phyloP scores from a whole-genome alignment of 257 asterid species.

The Lithospermum erythrorhizon region DNA sequence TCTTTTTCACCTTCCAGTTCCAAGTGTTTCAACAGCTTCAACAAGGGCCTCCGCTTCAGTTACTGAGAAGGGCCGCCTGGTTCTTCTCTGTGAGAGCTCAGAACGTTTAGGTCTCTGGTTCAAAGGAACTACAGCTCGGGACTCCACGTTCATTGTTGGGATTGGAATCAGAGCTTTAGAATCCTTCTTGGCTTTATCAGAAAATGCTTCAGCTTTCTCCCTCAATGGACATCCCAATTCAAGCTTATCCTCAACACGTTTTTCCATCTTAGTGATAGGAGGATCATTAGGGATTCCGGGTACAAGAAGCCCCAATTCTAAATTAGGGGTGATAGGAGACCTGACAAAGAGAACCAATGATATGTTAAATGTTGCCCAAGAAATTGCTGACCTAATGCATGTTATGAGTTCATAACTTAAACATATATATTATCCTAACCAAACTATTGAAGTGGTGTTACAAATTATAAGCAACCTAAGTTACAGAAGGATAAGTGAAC shows the following conservation, averaged over 20 bases:
- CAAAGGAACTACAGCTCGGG: constrained; percentile 45
- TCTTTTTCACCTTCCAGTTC: constrained; percentile 71
- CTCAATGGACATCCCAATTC: constrained; percentile 24
- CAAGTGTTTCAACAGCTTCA: constrained; percentile 85
- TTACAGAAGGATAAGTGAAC: no score
- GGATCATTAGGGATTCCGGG: constrained; percentile 24
- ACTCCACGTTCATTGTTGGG: constrained; percentile 29
- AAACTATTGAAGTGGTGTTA: no score
- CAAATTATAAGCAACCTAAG: no score
- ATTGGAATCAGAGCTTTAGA: constrained; percentile 53
- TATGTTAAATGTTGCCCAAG: neutral
- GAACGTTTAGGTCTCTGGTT: constrained; percentile 44
- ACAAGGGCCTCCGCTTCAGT: constrained; percentile 89
- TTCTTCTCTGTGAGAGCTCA: constrained; percentile 78
- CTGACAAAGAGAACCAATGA: constrained; percentile 26
- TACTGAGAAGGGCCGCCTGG: constrained; percentile 87
- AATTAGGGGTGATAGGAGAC: constrained; percentile 35
- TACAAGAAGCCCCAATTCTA: constrained; percentile 42
- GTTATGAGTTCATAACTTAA: neutral
- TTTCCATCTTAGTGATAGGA: constrained; percentile 26
- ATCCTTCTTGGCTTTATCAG: constrained; percentile 26
- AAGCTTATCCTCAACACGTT: constrained; percentile 16
- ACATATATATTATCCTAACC: neutral
- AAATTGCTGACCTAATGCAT: neutral
- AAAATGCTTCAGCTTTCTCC: constrained; percentile 18